Percentiles rank a stretch among this genome's conserved stretches.
phyloP scores from a whole-genome alignment of 2,329 filamentous ascomycete species.

The Fusarium siculi region DNA sequence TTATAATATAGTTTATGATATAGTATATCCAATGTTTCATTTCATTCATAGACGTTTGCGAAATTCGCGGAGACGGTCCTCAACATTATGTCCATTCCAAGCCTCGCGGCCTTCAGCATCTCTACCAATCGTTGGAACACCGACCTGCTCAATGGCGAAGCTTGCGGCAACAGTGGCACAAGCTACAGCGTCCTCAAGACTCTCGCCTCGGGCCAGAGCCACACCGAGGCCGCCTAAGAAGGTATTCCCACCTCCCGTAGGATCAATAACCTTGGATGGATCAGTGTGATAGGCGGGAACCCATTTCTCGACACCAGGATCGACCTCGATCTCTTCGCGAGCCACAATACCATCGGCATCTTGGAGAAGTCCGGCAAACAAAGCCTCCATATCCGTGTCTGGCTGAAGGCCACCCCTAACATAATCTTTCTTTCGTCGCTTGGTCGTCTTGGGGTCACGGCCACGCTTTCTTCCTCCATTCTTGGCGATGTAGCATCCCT shows the following conservation, averaged over 20 bases:
- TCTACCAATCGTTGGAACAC: slow-evolving; percentile 71
- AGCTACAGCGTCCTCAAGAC: slow-evolving; percentile 75
- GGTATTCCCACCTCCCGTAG: slow-evolving; percentile 92
- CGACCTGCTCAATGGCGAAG: slow-evolving; percentile 94
- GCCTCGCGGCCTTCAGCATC: slow-evolving; percentile 61
- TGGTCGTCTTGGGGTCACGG: slow-evolving; percentile 41
- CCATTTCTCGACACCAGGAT: slow-evolving; percentile 76
- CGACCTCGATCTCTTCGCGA: slow-evolving; percentile 68
- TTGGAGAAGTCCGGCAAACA: slow-evolving; percentile 68
- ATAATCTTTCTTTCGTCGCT: slow-evolving; percentile 56
- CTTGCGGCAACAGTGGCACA: slow-evolving; percentile 88
- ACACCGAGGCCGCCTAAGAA: slow-evolving; percentile 76
- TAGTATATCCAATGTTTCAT: background rate
- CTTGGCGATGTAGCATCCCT: slow-evolving; percentile 74
- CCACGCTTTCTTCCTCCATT: slow-evolving; percentile 65
- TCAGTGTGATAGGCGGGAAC: slow-evolving; percentile 78
- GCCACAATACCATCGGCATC: slow-evolving; percentile 63
- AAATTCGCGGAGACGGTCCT: slow-evolving; percentile 64
- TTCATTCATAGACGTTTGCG: slow-evolving; percentile 51
- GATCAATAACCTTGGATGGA: slow-evolving; percentile 76
- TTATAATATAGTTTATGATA: background rate
- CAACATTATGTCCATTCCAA: slow-evolving; percentile 69
- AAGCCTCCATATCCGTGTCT: slow-evolving; percentile 71
- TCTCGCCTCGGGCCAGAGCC: slow-evolving; percentile 67
- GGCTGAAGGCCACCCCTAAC: slow-evolving; percentile 64